Evolutionary conservation across 345 rosid genomes (phyloP), one percentile per base, ranked within the genome.

Genomic region (Sonneratia alba): DNA sequence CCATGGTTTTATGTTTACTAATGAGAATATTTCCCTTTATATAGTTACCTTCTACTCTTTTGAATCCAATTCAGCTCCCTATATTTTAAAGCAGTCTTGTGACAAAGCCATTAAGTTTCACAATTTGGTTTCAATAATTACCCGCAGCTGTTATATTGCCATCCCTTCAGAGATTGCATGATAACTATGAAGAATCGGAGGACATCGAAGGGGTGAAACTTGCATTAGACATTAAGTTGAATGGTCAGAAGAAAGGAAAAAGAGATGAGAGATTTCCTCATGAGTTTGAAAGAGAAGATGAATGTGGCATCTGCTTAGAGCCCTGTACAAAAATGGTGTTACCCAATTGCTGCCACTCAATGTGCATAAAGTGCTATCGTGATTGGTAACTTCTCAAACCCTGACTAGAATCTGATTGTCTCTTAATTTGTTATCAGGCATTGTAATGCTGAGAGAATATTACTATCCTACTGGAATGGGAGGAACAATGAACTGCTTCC

Each of bases 301-400:
- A 95, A 80, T 95, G 99, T 38, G 98, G 97, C 69, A 95, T 95
- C 71, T 95, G 99, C 86, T 88, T 95, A 76, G 98, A 89, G 86
- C 96, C 96, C 56, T 95, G 98, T 81, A 86, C 97, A 47, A 95
- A 92, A 76, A 85, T 95, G 89, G 99, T 92, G 67, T 63, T 92
- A 55, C 99, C 99, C 43, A 87, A 84, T 78, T 92, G 99, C 59
- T 92, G 92, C 56, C 99, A 95, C 77, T 88, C 92, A 42, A 92
- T 95, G 96, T 92, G 99, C 87, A 88, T 95, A 75, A 92, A 89
- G 77, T 95, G 99, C 86, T 95, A 92, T 77, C 85, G 90, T 68
- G 85, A 95, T 78, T 95, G 99, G 98, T 95, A 81, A 77, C 38
- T 45, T 10, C 19, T 62, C 22, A 27, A 27, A 27, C 38, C 38